A percentile compares a stretch with the other conserved stretches of the same genome.
Conservation (phyloP, 345 rosid species). For the Lenwebbia sp. region DNA sequence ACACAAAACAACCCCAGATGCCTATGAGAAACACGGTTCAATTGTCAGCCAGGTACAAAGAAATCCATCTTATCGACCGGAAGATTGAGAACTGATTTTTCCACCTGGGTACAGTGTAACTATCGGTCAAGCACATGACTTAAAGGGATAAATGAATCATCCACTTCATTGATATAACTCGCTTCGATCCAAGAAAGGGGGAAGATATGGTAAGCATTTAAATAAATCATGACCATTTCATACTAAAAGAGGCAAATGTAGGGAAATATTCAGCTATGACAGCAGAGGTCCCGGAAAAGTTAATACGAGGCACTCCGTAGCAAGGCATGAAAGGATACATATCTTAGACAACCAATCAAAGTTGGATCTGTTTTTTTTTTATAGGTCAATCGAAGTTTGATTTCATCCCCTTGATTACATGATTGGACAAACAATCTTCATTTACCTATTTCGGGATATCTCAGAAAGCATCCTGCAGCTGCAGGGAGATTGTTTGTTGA, state of each 20-base stretch:
- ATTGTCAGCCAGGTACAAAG: conserved; percentile 58
- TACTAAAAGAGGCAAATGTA: background rate
- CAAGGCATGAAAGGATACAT: background rate
- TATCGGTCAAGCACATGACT: background rate
- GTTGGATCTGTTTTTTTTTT: background rate
- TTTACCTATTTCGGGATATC: background rate
- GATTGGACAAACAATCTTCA: background rate
- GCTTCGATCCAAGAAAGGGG: background rate
- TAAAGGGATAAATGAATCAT: background rate
- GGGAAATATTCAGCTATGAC: background rate
- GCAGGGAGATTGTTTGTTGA: background rate
- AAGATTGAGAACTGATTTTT: conserved; percentile 67
- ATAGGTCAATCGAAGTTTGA: background rate
- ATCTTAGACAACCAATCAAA: background rate
- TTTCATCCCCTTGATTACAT: background rate
- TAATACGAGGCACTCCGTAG: background rate
- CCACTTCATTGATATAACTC: background rate
- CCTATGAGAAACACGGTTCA: background rate
- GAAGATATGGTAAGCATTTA: background rate
- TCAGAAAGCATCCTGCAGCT: background rate
- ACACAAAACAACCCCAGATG: background rate
- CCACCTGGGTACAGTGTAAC: conserved; percentile 35
- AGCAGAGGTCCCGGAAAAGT: background rate
- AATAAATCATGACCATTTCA: background rate
- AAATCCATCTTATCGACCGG: conserved; percentile 96